Percentiles rank a stretch among this genome's conserved stretches.
phyloP scores from a whole-genome alignment of 768 basidiomycete genomes.

The Podaxis sp. region DNA sequence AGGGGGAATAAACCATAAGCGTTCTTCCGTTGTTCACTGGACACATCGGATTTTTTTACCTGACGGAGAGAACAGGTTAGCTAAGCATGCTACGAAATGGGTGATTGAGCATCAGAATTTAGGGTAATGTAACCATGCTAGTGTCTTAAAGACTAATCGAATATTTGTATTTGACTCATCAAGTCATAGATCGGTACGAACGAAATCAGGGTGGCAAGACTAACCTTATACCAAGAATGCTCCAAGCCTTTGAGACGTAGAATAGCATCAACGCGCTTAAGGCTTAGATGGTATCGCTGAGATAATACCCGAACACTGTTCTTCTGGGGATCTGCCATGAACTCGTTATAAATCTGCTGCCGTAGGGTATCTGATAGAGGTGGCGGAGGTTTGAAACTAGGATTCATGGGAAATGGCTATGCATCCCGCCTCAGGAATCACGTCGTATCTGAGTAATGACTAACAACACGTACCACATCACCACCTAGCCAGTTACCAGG shows the following conservation, averaged over 20 bases:
- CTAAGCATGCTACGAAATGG: not conserved
- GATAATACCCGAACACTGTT: slow-evolving; percentile 64
- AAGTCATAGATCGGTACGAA: slow-evolving; percentile 19
- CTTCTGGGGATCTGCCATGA: slow-evolving; percentile 53
- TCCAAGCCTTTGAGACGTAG: slow-evolving; percentile 82
- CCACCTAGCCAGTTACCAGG: slow-evolving; percentile 66
- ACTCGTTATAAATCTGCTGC: slow-evolving; percentile 57
- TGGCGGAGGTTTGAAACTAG: slow-evolving; percentile 76
- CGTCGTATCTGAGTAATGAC: slow-evolving; percentile 6
- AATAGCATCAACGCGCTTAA: slow-evolving; percentile 83
- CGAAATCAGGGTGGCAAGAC: slow-evolving; percentile 22
- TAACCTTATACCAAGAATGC: slow-evolving; percentile 67
- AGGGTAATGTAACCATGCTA: slow-evolving; percentile 62
- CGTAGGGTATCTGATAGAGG: slow-evolving; percentile 69
- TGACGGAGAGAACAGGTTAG: slow-evolving; percentile 19
- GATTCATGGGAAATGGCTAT: slow-evolving; percentile 87
- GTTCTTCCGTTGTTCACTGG: not conserved
- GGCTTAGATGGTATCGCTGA: slow-evolving; percentile 59
- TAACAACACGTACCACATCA: slow-evolving; percentile 44
- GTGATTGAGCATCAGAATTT: slow-evolving; percentile 20
- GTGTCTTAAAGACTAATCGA: slow-evolving; percentile 97
- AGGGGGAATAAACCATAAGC: slow-evolving; percentile 18
- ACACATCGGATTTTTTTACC: slow-evolving; percentile 7
- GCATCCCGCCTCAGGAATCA: slow-evolving; percentile 16
- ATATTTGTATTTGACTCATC: slow-evolving; percentile 55